These are phyloP conservation scores for Senecio squalidus DNA, from an alignment of 140 eudicot species.

Conservation along the genomic window DNA sequence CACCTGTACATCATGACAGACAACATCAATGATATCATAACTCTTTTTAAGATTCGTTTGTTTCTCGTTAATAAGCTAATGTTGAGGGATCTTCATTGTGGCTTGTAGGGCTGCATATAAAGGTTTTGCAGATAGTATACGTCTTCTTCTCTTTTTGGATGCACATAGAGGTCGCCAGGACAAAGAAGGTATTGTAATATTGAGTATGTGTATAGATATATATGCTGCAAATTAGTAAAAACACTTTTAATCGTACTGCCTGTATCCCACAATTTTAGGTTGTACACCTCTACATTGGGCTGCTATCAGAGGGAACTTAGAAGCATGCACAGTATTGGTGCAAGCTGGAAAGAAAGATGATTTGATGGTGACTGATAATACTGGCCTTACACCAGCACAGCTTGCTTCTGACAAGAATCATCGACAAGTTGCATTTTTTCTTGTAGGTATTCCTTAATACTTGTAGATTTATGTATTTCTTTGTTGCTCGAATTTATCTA, in stretches of 20 bases:
- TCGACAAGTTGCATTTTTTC: conserved; percentile 98
- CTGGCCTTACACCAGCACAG: conserved; percentile 98
- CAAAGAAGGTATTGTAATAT: conserved; percentile 62
- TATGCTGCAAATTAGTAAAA: background rate
- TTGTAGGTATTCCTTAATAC: conserved; percentile 70
- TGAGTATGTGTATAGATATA: background rate
- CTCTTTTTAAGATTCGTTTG: too few relatives aligned
- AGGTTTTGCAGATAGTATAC: conserved; percentile 97
- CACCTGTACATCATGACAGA: conserved; percentile 5
- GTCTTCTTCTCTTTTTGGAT: conserved; percentile 87
- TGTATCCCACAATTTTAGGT: conserved; percentile 38
- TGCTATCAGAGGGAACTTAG: conserved; percentile 91
- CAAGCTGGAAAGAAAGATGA: conserved; percentile 98
- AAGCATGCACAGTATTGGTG: conserved; percentile 97
- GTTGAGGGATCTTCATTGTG: conserved; percentile 11
- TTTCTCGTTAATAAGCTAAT: background rate
- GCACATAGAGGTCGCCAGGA: conserved; percentile 93
- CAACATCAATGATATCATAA: background rate
- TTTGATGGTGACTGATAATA: conserved; percentile 73
- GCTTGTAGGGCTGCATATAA: conserved; percentile 94
- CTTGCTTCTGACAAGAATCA: conserved; percentile 97
- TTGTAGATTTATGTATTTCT: conserved; percentile 15
- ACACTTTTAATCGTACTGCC: conserved; percentile 5
- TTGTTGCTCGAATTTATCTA: background rate
- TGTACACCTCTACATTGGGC: conserved; percentile 99